These are phyloP conservation scores for Pseudogymnoascus sp. DNA, from an alignment of 2,329 filamentous ascomycete species.

Conservation along the genomic window DNA sequence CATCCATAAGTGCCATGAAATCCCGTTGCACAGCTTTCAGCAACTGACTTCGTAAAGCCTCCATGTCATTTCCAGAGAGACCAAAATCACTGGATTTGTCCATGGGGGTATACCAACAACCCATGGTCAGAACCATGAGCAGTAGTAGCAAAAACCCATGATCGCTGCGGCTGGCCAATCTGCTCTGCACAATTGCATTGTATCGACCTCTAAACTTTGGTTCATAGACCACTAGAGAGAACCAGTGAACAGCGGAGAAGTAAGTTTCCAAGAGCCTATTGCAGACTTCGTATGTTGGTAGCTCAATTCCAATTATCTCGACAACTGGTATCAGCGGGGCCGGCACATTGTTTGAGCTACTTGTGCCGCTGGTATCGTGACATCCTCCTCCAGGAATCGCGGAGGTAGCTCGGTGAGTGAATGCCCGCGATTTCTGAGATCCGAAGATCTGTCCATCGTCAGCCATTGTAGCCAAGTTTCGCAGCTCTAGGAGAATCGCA, in stretches of 20 bases:
- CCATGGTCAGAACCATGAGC: constrained; percentile 32
- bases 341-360: constrained; percentile 21
- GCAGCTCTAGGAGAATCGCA: background rate
- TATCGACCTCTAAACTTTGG: constrained; percentile 32
- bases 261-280: constrained; percentile 33
- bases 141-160: constrained; percentile 32
- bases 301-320: constrained; percentile 22
- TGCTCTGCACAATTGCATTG: constrained; percentile 27
- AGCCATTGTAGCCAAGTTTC: background rate
- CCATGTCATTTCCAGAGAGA: constrained; percentile 18
- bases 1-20: constrained; percentile 35
- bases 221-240: constrained; percentile 36
- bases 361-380: constrained; percentile 10
- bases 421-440: constrained; percentile 24
- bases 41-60: background rate
- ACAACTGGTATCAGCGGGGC: constrained; percentile 17
- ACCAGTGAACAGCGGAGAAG: constrained; percentile 36
- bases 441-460: constrained; percentile 21
- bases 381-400: constrained; percentile 30
- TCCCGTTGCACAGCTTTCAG: constrained; percentile 28
- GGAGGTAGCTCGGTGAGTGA: constrained; percentile 27
- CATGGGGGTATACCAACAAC: constrained; percentile 32
- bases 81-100: constrained; percentile 11
- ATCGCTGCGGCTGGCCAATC: constrained; percentile 29
- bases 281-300: constrained; percentile 28